Conservation (phyloP, 2,329 filamentous ascomycete genomes). For the Verticillium zaregamsianum region DNA sequence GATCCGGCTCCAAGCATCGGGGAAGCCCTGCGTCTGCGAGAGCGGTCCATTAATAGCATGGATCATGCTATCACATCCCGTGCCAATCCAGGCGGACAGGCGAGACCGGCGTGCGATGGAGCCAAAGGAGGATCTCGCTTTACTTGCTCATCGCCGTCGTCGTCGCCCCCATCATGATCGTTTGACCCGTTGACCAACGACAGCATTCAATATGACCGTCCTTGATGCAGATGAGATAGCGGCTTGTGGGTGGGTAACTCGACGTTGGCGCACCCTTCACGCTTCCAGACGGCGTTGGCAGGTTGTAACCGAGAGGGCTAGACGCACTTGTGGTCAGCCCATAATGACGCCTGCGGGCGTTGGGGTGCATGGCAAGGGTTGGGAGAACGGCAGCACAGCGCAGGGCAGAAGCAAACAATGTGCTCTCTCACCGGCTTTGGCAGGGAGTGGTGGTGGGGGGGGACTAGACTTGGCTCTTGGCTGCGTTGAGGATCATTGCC, state of each 20-base stretch:
- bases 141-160: background rate
- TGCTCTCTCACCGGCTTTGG: no score
- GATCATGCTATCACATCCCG: background rate
- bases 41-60: background rate
- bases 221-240: background rate
- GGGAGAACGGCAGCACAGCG: background rate
- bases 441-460: background rate
- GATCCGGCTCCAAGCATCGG: background rate
- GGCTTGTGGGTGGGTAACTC: background rate
- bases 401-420: background rate
- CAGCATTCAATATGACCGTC: background rate
- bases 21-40: background rate
- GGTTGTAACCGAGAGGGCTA: background rate
- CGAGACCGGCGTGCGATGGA: background rate
- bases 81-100: background rate
- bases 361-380: background rate
- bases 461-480: background rate
- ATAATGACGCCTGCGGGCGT: background rate
- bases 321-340: background rate
- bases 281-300: background rate
- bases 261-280: background rate
- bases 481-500: background rate
- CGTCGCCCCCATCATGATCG: background rate
- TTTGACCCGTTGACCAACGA: background rate
- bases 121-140: background rate